Base-by-base conservation (phyloP, 1,284 basidiomycete genomes). In the Puccinia horiana region DNA sequence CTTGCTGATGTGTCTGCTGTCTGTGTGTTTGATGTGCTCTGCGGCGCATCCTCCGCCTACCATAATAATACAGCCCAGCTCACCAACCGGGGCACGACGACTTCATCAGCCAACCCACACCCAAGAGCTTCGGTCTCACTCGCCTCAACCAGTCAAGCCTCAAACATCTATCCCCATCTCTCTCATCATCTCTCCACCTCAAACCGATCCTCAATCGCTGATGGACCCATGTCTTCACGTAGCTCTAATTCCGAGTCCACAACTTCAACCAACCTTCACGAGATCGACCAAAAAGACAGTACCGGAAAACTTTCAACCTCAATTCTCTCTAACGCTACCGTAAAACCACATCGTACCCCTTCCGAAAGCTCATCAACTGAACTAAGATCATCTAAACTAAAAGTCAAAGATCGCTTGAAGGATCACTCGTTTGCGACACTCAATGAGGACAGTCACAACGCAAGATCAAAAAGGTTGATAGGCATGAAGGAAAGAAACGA, bases 401-500 rank as follows among this genome's bases (percentile, higher is more conserved):
- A 79, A 49, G 14, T 42, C 37, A 67, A 79, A 54, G 65, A 65
- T 42, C 67, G 63, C n/a, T 54, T 65, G 32, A 69, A 65, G 61
- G 52, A 70, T 16, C 47, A 32, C 0, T 56, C 63, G 18, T 12
- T 35, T 32, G 4, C 76, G 2, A 44, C 76, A 11, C 29, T 56
- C 12, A 52, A 79, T 70, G 65, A 67, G 11, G 42, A 65, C 26
- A 52, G n/a, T 16, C 14, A 12, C 9, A 67, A 32, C 40, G 35
- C 58, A 35, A 65, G 49, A 18, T 79, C 76, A 16, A 79, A 72
- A 52, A 79, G 54, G 37, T 49, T 79, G 29, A 56, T 79, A 32
- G 52, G 49, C 32, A 79, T 79, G 77, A 79, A 79, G 35, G 77
- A 79, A 42, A 56, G 69, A 42, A 79, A 79, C 56, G 65, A 79